A percentile compares a stretch with the other conserved stretches of the same genome.
phyloP scores from a whole-genome alignment of 2,329 filamentous ascomycete species.

The Botryosphaeria dothidea region DNA sequence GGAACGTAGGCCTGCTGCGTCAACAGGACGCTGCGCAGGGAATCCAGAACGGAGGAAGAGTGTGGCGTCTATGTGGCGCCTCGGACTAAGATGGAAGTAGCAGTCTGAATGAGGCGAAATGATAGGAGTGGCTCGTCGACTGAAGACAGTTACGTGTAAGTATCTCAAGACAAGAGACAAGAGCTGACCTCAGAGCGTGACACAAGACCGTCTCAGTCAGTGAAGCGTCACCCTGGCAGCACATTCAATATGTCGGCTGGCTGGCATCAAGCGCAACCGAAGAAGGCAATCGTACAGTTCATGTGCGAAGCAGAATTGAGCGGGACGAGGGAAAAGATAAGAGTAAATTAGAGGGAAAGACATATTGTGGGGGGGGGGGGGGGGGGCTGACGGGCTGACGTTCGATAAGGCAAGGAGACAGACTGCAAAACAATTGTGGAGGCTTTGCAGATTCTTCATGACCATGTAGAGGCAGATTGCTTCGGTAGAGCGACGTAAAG shows the following conservation, averaged over 20 bases:
- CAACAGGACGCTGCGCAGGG: background rate
- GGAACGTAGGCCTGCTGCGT: too few relatives aligned
- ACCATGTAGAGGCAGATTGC: background rate
- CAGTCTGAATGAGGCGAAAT: background rate
- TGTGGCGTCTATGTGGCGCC: constrained; percentile 4
- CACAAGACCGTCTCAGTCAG: background rate
- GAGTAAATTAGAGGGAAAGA: background rate
- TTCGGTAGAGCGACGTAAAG: background rate
- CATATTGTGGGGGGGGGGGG: background rate
- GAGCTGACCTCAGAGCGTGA: background rate
- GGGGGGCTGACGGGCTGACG: background rate
- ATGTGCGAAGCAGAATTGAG: constrained; percentile 4
- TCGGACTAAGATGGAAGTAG: background rate
- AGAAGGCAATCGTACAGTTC: background rate
- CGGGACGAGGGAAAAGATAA: background rate
- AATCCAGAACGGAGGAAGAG: background rate
- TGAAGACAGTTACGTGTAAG: background rate
- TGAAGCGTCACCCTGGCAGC: background rate
- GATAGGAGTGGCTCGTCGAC: background rate
- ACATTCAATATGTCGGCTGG: background rate
- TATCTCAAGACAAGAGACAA: background rate
- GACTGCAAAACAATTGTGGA: background rate
- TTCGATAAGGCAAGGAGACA: background rate
- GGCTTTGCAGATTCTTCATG: background rate
- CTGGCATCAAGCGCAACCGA: background rate